Base-by-base conservation (phyloP, 345 rosid genomes). In the Aquilaria sinensis region DNA sequence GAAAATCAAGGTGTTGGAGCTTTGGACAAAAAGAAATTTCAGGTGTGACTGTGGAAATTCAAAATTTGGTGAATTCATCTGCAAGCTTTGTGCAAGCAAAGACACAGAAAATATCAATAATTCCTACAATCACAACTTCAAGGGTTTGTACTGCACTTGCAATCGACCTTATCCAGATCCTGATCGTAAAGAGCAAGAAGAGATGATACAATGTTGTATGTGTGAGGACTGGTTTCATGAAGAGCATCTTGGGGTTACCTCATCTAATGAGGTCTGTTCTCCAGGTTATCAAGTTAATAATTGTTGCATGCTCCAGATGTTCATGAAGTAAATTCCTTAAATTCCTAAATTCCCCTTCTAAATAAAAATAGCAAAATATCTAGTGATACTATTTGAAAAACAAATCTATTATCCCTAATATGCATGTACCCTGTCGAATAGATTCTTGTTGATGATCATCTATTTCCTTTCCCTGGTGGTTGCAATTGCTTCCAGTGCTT, bases 161-260 rank as follows among this genome's bases (percentile, higher is more conserved):
- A 72, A 80, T 61, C 78, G 76, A 49, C 96, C 90, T 37, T 94
- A 94, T 76, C 97, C 97, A 53, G 91, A 94, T 70, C 97, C 99
- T 53, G 85, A 84, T 75, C 85, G 72, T 69, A 83, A 90, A 78
- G 96, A 87, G 13, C 99, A 88, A 71, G 92, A 71, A 51, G 96
- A 94, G 81, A 94, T 94, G 99, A 90, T 90, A 67, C 99, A 94
- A 68, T 90, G 99, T 77, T 84, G 95, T 61, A 73, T 85, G 66
- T 94, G 99, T 51, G 99, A 94, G 79, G 99, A 94, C 74, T 90
- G 97, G 99, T 86, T 88, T 76, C 97, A 94, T n/a, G 99, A 86
- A 75, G 91, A 85, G 76, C 97, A 94, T 79, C 71, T 94, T 52
- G 83, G 88, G 69, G 81, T 85, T 3, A 83, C 69, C 55, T 54